Conservation (phyloP, 306 rosid species). For the Hippophae gyantsensis region DNA sequence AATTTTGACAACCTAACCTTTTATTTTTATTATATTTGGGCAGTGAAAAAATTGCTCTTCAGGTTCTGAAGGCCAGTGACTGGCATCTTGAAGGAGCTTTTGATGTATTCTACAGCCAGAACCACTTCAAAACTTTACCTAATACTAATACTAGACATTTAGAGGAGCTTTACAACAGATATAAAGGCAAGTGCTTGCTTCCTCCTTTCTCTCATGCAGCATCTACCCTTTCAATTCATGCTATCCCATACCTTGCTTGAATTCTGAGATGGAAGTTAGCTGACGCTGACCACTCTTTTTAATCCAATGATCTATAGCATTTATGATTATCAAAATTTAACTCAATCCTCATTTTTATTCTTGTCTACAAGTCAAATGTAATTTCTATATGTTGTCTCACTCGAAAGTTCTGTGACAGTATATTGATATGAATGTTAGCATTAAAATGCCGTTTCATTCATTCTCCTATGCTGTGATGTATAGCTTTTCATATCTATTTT, state of each 20-base stretch:
- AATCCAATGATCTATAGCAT: neutral
- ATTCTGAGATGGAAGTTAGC: neutral
- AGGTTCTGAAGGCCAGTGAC: slow-evolving; percentile 81
- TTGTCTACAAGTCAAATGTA: neutral
- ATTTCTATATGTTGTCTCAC: neutral
- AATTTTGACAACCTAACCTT: neutral
- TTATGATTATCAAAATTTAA: neutral
- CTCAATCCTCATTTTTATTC: neutral
- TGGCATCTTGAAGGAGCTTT: slow-evolving; percentile 99
- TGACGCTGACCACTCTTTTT: neutral
- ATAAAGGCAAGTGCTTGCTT: slow-evolving; percentile 66
- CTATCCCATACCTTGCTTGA: neutral
- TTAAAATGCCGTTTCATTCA: too few relatives aligned
- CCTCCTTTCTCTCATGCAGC: neutral
- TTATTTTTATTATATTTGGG: neutral
- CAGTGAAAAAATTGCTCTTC: slow-evolving; percentile 87
- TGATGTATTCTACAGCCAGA: slow-evolving; percentile 92
- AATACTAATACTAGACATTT: slow-evolving; percentile 72
- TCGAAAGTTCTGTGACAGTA: neutral
- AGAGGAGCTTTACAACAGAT: slow-evolving; percentile 94
- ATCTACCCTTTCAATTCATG: neutral
- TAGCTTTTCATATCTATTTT: too few relatives aligned
- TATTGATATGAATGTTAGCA: too few relatives aligned
- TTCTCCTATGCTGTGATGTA: too few relatives aligned
- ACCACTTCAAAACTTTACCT: slow-evolving; percentile 50